These are phyloP conservation scores for Annona cherimola DNA, from an alignment of 164 flowering plant species.

Conservation along the genomic window DNA sequence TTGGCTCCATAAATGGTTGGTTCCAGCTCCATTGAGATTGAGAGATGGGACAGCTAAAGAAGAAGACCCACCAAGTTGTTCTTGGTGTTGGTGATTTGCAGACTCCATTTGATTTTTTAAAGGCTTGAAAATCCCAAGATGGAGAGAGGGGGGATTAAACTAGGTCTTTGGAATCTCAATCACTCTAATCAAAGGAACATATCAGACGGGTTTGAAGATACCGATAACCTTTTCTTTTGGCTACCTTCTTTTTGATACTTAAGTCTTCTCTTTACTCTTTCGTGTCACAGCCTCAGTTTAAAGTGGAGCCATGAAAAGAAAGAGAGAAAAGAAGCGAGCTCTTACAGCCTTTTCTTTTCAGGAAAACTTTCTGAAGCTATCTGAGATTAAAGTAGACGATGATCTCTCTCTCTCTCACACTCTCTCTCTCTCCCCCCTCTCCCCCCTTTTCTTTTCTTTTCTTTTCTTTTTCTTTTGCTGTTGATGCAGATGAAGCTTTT, in stretches of 20 bases:
- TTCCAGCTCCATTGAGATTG: constrained; percentile 40
- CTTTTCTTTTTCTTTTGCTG: constrained; percentile 14
- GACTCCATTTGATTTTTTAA: constrained; percentile 57
- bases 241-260: constrained; percentile 30
- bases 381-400: constrained; percentile 12
- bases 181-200: constrained; percentile 35
- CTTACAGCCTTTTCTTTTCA: constrained; percentile 13
- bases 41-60: constrained; percentile 37
- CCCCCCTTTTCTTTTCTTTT: constrained; percentile 1
- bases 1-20: constrained; percentile 45
- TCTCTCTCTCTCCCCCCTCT: background rate
- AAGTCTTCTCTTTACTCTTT: constrained; percentile 68
- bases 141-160: constrained; percentile 9
- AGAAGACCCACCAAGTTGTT: constrained; percentile 40
- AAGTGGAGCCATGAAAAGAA: constrained; percentile 47
- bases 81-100: constrained; percentile 60
- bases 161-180: constrained; percentile 32
- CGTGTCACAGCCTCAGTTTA: constrained; percentile 22
- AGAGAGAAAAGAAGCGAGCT: constrained; percentile 7
- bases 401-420: constrained; percentile 2
- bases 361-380: constrained; percentile 24
- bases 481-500: constrained; percentile 19
- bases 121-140: constrained; percentile 75
- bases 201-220: constrained; percentile 41
- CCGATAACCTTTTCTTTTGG: constrained; percentile 38